Evolutionary conservation across 2,329 filamentous ascomycete species (phyloP).

Genomic region (Tolypocladium sp.): DNA sequence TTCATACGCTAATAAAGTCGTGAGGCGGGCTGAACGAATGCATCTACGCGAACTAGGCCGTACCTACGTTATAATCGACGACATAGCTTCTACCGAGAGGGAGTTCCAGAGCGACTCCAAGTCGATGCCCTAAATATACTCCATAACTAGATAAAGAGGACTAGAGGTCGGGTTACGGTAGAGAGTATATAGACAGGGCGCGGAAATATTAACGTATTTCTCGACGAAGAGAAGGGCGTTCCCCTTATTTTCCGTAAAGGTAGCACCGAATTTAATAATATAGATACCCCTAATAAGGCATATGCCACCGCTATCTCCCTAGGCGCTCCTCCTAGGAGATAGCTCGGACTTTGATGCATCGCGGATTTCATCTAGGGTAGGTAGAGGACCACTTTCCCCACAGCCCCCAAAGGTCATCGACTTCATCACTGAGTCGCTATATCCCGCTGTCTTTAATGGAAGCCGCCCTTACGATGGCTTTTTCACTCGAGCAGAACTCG

Average conservation of each 20-base stretch:
- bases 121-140: background rate
- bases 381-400: too few relatives aligned
- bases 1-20: background rate
- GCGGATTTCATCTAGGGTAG: constrained; percentile 1
- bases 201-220: background rate
- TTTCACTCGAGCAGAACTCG: too few relatives aligned
- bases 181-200: constrained; percentile 5
- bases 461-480: too few relatives aligned
- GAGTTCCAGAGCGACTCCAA: background rate
- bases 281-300: constrained; percentile 1
- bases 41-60: constrained; percentile 1
- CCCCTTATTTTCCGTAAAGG: constrained; percentile 6
- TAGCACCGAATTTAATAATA: background rate
- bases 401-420: too few relatives aligned
- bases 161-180: constrained; percentile 2
- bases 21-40: background rate
- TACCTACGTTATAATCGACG: constrained; percentile 2
- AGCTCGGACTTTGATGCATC: constrained; percentile 1
- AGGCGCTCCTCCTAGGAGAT: constrained; percentile 1
- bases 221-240: constrained; percentile 6
- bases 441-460: too few relatives aligned
- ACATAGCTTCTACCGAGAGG: constrained; percentile 4
- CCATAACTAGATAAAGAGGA: background rate
- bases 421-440: too few relatives aligned
- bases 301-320: background rate